phyloP scores from a whole-genome alignment of 345 rosid species.

The Gossypium bickii region DNA sequence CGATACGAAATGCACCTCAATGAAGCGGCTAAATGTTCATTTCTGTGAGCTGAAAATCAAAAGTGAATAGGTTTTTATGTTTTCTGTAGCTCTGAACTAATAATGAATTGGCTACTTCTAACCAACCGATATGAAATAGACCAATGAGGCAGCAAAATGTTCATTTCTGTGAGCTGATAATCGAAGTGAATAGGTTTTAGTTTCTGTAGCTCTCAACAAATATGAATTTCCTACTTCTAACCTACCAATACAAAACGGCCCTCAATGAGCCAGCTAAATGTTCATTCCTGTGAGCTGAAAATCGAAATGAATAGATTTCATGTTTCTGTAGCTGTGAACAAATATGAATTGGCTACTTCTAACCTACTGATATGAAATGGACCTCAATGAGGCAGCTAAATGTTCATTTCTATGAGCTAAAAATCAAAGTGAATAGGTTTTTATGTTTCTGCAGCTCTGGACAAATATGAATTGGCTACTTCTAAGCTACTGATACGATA shows the following conservation, averaged over 20 bases:
- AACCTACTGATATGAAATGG: not conserved
- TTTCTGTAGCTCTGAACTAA: not conserved
- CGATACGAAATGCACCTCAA: no score
- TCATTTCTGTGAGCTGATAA: not conserved
- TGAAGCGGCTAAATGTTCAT: no score
- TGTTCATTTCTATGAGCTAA: not conserved
- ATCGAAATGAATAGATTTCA: not conserved
- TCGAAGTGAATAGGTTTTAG: not conserved
- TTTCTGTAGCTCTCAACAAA: constrained; percentile 33
- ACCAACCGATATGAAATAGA: not conserved
- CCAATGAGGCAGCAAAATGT: not conserved
- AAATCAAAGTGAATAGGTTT: not conserved
- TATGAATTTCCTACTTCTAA: not conserved
- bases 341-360: not conserved
- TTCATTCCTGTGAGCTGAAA: no score
- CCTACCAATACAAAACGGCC: no score
- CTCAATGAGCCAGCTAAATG: no score
- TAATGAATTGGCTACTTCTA: not conserved
- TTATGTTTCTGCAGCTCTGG: not conserved
- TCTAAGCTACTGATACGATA: not conserved
- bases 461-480: not conserved
- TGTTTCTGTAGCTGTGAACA: not conserved
- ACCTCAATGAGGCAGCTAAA: not conserved
- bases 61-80: not conserved
- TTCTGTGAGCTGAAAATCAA: no score